Base-by-base conservation (phyloP, 2,329 filamentous ascomycete species). In the Venturia oleaginea region DNA sequence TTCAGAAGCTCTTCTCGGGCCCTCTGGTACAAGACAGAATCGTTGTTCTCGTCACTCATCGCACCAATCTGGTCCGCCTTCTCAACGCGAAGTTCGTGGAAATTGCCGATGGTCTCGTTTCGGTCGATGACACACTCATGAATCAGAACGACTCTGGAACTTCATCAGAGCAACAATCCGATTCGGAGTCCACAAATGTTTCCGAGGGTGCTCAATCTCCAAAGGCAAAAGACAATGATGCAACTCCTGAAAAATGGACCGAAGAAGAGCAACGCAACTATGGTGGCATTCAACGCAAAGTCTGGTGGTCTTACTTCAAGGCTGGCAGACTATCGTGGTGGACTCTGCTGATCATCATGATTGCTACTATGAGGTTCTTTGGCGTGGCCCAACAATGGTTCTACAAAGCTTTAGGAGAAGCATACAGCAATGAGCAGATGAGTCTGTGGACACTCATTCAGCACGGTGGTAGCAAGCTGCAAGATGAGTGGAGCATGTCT, bases 251-350 rank as follows among this genome's bases (percentile, higher is more conserved):
- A 38, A 91, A 91, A 69, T 92, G 93, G 70, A 86, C 92, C 55
- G 87, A 92, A 70, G 89, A 92, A 38, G 90, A 94, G 72, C 80
- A 86, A 68, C 83, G 90, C 60, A 87, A 84, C 0, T 83, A 89
- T 66, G 92, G 92, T n/a, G 86, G 88, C 0, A 89, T 96, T 0
- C 84, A 92, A 69, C 77, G 85, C 11, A 82, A 81, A 6, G 87
- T 96, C 0, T 96, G 96, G 71, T 91, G 89, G 85, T 85, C 86
- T 67, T 96, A 95, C 68, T 86, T 96, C 76, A 89, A 86, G 74
- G 90, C 91, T 5, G 92, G 92, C 2, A 88, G 85, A 15, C 79
- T 92, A 59, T 80, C 80, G 64, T 91, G 87, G 79, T 96, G 92
- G 92, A 73, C 77, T 3, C 70, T 85, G 1, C 80, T 92, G 2